Conservation (phyloP, 257 asterid species). For the Solanum gandarillasii region DNA sequence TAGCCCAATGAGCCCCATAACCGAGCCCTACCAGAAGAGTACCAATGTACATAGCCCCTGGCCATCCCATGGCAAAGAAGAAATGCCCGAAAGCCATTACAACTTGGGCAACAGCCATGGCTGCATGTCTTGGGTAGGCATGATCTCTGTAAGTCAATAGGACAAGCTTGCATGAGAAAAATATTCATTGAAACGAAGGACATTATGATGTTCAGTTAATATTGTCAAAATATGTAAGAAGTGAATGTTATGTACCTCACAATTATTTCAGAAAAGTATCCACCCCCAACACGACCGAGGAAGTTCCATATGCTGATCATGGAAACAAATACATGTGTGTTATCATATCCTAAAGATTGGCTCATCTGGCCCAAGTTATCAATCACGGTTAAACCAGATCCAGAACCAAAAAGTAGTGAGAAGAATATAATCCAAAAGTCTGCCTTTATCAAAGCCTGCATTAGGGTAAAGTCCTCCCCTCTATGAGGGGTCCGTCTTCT, state of each 20-base stretch:
- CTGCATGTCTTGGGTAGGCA: conserved; percentile 74
- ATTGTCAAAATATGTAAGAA: neutral
- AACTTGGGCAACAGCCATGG: conserved; percentile 71
- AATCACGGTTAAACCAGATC: conserved; percentile 46
- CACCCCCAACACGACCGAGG: conserved; percentile 49
- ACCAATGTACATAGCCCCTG: conserved; percentile 74
- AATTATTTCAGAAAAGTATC: conserved; percentile 40
- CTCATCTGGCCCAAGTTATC: conserved; percentile 54
- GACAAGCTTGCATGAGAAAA: conserved; percentile 3
- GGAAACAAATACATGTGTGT: conserved; percentile 44
- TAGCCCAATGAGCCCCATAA: conserved; percentile 97
- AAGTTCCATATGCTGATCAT: conserved; percentile 57
- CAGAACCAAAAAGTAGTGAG: conserved; percentile 42
- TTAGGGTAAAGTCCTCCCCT: conserved; percentile 45
- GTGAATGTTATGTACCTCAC: conserved; percentile 17
- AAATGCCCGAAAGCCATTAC: conserved; percentile 78
- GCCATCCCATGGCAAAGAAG: conserved; percentile 90
- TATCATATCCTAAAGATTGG: conserved; percentile 38
- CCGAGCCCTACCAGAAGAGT: conserved; percentile 93
- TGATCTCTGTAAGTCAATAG: conserved; percentile 44
- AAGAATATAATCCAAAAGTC: conserved; percentile 46
- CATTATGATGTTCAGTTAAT: neutral
- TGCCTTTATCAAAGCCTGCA: conserved; percentile 39
- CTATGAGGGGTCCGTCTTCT: conserved; percentile 39
- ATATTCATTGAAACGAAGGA: neutral